A percentile compares a stretch with the other conserved stretches of the same genome.
Conservation (phyloP, 805 yeast species). For the Candida yuanshanica region DNA sequence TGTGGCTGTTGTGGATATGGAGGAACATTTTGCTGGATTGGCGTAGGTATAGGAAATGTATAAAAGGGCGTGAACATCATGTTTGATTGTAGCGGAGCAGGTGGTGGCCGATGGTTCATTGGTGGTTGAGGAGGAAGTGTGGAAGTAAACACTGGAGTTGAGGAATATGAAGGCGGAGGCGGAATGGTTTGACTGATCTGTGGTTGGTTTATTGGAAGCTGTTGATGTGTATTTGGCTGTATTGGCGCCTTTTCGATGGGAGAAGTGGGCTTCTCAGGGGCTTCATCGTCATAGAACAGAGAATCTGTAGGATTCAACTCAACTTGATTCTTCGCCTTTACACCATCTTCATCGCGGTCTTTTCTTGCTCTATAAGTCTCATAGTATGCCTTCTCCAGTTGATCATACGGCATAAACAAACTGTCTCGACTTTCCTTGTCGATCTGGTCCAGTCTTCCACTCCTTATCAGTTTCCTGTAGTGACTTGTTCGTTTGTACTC, state of each 20-base stretch:
- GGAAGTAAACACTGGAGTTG: neutral
- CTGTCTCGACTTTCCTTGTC: conserved; percentile 10
- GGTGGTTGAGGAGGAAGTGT: neutral
- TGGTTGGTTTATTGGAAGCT: neutral
- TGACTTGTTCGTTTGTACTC: conserved; percentile 14
- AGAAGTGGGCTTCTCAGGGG: neutral
- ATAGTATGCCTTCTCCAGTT: conserved; percentile 15
- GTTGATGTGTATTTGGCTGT: neutral
- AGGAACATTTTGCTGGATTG: neutral
- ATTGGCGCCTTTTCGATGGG: neutral
- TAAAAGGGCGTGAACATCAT: neutral
- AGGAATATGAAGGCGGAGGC: neutral
- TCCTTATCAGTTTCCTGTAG: conserved; percentile 17
- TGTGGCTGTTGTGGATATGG: neutral
- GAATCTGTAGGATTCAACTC: neutral
- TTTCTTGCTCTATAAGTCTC: conserved; percentile 19
- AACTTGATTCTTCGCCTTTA: neutral
- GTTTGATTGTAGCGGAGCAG: neutral
- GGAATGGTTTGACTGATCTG: neutral
- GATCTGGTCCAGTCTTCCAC: conserved; percentile 24
- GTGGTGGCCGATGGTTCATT: neutral
- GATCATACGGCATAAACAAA: conserved; percentile 11
- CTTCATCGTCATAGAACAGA: neutral
- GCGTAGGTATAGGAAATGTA: neutral
- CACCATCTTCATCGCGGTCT: conserved; percentile 12